Percentiles rank a stretch among this genome's conserved stretches.
Conservation (phyloP, 495 filamentous ascomycete species). For the Mytilinidion resinicola region DNA sequence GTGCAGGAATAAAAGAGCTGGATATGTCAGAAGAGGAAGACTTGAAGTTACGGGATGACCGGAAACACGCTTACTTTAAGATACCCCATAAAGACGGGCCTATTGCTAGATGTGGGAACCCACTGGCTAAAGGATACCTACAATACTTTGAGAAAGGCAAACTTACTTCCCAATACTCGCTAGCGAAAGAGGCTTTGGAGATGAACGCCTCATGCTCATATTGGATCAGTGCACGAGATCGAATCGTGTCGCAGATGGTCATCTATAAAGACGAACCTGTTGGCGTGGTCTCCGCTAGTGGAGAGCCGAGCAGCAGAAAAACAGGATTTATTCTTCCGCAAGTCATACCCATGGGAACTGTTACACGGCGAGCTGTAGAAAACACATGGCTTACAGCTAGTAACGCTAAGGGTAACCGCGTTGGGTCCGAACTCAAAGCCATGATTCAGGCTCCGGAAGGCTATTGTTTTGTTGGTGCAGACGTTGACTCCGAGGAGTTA, state of each 20-base stretch:
- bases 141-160: constrained; percentile 85
- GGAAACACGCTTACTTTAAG: constrained; percentile 70
- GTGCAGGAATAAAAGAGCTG: constrained; percentile 64
- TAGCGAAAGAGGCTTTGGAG: constrained; percentile 88
- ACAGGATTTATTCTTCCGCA: constrained; percentile 93
- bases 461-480: constrained; percentile 89
- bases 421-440: constrained; percentile 94
- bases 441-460: constrained; percentile 91
- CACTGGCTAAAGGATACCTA: constrained; percentile 85
- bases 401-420: constrained; percentile 91
- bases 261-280: constrained; percentile 64
- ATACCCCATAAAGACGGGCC: constrained; percentile 95
- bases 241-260: constrained; percentile 89
- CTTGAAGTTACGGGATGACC: constrained; percentile 57
- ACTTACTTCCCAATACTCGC: constrained; percentile 75
- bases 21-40: constrained; percentile 71
- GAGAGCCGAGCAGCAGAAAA: constrained; percentile 31
- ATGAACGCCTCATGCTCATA: constrained; percentile 99
- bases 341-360: constrained; percentile 96
- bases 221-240: constrained; percentile 91
- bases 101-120: constrained; percentile 70
- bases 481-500: constrained; percentile 97
- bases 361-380: constrained; percentile 93
- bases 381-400: constrained; percentile 98
- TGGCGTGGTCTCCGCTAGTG: constrained; percentile 29